Evolutionary conservation across 257 asterid species (phyloP).

Genomic region (Asclepias syriaca): DNA sequence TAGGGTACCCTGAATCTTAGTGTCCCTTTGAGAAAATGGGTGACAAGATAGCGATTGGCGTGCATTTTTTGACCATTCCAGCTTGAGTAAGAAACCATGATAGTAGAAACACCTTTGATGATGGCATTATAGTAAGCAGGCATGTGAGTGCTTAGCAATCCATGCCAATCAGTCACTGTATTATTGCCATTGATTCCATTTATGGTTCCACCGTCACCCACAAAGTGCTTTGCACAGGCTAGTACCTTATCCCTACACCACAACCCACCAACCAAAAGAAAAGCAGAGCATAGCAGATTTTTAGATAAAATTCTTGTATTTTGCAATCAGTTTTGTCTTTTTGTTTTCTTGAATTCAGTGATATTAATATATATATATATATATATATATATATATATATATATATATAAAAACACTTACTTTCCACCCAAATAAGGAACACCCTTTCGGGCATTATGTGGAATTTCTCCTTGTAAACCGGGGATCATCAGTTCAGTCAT

Average conservation of each 20-base stretch:
- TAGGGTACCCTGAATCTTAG: slow-evolving; percentile 31
- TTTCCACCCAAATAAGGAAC: slow-evolving; percentile 45
- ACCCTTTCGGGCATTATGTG: slow-evolving; percentile 25
- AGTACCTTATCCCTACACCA: slow-evolving; percentile 28
- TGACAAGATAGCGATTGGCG: slow-evolving; percentile 31
- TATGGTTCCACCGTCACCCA: slow-evolving; percentile 47
- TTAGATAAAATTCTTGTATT: too few relatives aligned
- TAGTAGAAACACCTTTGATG: slow-evolving; percentile 41
- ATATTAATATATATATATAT: too few relatives aligned
- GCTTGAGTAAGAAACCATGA: slow-evolving; percentile 52
- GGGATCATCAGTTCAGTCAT: slow-evolving; percentile 44
- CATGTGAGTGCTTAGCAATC: slow-evolving; percentile 42
- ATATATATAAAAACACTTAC: slow-evolving; percentile 22
- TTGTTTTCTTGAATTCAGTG: not conserved
- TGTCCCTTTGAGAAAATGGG: slow-evolving; percentile 39
- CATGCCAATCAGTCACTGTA: slow-evolving; percentile 34
- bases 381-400: too few relatives aligned
- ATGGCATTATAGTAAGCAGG: slow-evolving; percentile 35
- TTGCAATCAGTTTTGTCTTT: too few relatives aligned
- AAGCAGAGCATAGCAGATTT: too few relatives aligned
- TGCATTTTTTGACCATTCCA: slow-evolving; percentile 47
- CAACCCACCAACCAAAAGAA: not conserved
- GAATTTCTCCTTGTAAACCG: slow-evolving; percentile 57
- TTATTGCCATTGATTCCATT: slow-evolving; percentile 40
- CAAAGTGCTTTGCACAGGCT: slow-evolving; percentile 46